A percentile compares a stretch with the other conserved stretches of the same genome.
Conservation (phyloP, 352 stramenopile species). For the Vaucheria bursata region DNA sequence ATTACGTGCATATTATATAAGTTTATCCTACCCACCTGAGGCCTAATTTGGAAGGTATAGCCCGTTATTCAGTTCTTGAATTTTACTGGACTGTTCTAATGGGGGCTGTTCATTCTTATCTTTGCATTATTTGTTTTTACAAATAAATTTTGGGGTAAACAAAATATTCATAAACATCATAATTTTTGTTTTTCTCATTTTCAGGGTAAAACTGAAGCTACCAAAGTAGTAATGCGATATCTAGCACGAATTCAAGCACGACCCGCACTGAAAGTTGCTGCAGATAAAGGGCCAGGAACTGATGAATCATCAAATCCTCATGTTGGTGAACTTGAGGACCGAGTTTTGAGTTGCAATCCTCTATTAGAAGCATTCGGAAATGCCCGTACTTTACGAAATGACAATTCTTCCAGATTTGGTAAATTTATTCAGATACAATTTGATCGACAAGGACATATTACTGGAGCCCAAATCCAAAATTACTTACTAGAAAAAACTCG, state of each 20-base stretch:
- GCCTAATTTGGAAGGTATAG: too few relatives aligned
- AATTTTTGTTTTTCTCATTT: neutral
- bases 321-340: conserved; percentile 55
- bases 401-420: conserved; percentile 84
- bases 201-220: conserved; percentile 54
- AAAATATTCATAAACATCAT: too few relatives aligned
- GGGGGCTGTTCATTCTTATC: too few relatives aligned
- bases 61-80: too few relatives aligned
- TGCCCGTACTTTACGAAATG: conserved; percentile 61
- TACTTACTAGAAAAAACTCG: conserved; percentile 87
- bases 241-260: conserved; percentile 37
- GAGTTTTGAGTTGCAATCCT: conserved; percentile 92
- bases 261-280: neutral
- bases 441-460: conserved; percentile 31
- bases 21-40: too few relatives aligned
- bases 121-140: too few relatives aligned
- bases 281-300: neutral
- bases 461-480: conserved; percentile 62
- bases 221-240: conserved; percentile 55
- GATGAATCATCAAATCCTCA: too few relatives aligned
- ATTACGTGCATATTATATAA: too few relatives aligned
- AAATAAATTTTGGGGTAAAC: too few relatives aligned
- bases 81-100: too few relatives aligned
- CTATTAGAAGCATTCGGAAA: conserved; percentile 98
- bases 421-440: conserved; percentile 75